These are phyloP conservation scores for Botrytis aclada DNA, from an alignment of 2,329 filamentous ascomycete genomes.

Conservation along the genomic window DNA sequence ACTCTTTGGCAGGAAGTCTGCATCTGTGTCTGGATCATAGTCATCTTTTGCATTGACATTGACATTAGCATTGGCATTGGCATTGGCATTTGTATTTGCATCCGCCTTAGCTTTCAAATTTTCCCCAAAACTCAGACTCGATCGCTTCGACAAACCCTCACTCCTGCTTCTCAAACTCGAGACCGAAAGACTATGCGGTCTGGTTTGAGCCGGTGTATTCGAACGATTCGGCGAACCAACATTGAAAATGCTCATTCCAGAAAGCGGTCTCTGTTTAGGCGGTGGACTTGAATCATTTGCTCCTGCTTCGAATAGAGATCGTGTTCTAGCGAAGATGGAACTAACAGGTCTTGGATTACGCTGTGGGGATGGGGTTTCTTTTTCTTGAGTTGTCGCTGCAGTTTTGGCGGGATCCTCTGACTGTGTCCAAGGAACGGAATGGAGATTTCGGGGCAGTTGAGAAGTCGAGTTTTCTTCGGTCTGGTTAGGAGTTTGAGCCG, in stretches of 20 bases:
- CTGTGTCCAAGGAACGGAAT: slow-evolving; percentile 13
- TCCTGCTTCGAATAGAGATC: slow-evolving; percentile 31
- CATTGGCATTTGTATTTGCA: background rate
- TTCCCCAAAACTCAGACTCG: background rate
- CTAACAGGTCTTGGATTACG: slow-evolving; percentile 19
- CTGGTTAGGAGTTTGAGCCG: background rate
- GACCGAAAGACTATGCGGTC: slow-evolving; percentile 4
- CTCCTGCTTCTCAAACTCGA: background rate
- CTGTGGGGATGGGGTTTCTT: background rate
- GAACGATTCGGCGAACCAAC: background rate
- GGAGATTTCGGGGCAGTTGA: background rate
- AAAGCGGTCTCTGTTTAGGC: slow-evolving; percentile 11
- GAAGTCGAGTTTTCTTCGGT: background rate
- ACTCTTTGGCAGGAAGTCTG: slow-evolving; percentile 11
- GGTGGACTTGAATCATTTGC: slow-evolving; percentile 12
- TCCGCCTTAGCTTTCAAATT: background rate
- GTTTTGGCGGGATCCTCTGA: background rate
- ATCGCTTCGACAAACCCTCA: background rate
- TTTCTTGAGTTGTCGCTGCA: background rate
- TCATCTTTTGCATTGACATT: background rate
- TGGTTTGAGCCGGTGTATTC: background rate
- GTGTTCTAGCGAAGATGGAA: slow-evolving; percentile 32
- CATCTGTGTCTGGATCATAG: slow-evolving; percentile 16
- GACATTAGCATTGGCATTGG: background rate
- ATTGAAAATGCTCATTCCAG: slow-evolving; percentile 4